Base-by-base conservation (phyloP, 768 basidiomycete genomes). In the Crucibulum laeve region DNA sequence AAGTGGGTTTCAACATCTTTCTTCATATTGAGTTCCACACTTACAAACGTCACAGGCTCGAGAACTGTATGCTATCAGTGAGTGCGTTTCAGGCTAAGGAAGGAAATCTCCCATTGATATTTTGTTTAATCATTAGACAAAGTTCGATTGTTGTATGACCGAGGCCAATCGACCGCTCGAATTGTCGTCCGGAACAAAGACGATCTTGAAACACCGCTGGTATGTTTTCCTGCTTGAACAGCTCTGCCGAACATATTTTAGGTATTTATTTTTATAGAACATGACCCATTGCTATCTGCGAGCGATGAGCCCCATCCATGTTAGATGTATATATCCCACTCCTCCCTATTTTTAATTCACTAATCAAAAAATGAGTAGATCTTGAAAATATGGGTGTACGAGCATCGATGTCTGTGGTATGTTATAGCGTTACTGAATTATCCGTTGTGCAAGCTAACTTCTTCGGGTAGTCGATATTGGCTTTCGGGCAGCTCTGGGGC, bases 301-400 rank as follows among this genome's bases (percentile, higher is more conserved):
- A n/a, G 87, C 87, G 0, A 90, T 92, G 87, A 85, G 83, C 50
- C 89, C 88, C 4, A 88, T 92, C 38, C 88, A 91, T 55, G 63
- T 88, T 47, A 81, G 88, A 64, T 91, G 82, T 84, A 48, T 23
- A 76, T 60, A 5, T 24, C 22, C 39, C 14, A 33, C 18, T 17
- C 17, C 5, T 28, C 19, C 24, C 23, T 13, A 40, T 5, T 18
- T 32, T 6, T 22, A 34, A n/a, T 30, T 26, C n/a, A 39, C 49
- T 47, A n/a, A 43, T 25, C 19, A 35, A 39, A 25, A 51, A 45
- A 23, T 42, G 3, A 15, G 8, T 48, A 83, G 85, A 88, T 63
- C 69, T 88, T 28, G 78, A 71, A 23, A 89, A 90, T 54, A 89
- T 91, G 87, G 81, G 80, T 26, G 87, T 91, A 0, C 75, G 86